Conservation (phyloP, 2,329 filamentous ascomycete genomes). For the Mycosphaerella sp. region DNA sequence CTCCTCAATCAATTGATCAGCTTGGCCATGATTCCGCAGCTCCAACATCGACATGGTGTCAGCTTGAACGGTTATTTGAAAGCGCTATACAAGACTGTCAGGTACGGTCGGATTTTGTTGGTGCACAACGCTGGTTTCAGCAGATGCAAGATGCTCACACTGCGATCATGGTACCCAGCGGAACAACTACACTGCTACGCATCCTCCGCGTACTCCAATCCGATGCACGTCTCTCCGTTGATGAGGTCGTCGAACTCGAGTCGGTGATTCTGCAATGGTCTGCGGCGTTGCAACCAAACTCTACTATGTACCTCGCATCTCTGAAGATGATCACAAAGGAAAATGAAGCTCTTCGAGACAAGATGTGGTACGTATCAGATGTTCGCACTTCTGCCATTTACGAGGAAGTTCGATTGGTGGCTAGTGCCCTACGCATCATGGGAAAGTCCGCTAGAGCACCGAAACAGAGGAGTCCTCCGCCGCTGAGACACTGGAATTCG, state of each 20-base stretch:
- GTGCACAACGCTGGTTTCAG: conserved; percentile 60
- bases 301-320: conserved; percentile 5
- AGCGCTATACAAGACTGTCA: conserved; percentile 71
- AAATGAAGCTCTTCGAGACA: conserved; percentile 55
- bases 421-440: conserved; percentile 87
- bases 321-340: conserved; percentile 11
- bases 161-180: conserved; percentile 4
- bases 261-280: conserved; percentile 14
- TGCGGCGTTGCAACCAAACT: conserved; percentile 5
- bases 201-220: conserved; percentile 13
- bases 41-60: conserved; percentile 1
- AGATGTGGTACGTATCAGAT: conserved; percentile 98
- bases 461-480: conserved; percentile 37
- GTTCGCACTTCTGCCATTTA: conserved; percentile 86
- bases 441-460: conserved; percentile 48
- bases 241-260: conserved; percentile 9
- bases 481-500: conserved; percentile 40
- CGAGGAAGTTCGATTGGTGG: conserved; percentile 78
- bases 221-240: conserved; percentile 7
- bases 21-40: not conserved
- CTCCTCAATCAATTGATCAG: not conserved
- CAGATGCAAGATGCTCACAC: conserved; percentile 18
- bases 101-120: conserved; percentile 73
- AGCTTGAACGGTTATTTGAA: conserved; percentile 51
- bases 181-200: conserved; percentile 4